These are phyloP conservation scores for sorghum (Sorghum bicolor) DNA, from an alignment of 176 grass and related monocot species.

Conservation along the genomic window DNA sequence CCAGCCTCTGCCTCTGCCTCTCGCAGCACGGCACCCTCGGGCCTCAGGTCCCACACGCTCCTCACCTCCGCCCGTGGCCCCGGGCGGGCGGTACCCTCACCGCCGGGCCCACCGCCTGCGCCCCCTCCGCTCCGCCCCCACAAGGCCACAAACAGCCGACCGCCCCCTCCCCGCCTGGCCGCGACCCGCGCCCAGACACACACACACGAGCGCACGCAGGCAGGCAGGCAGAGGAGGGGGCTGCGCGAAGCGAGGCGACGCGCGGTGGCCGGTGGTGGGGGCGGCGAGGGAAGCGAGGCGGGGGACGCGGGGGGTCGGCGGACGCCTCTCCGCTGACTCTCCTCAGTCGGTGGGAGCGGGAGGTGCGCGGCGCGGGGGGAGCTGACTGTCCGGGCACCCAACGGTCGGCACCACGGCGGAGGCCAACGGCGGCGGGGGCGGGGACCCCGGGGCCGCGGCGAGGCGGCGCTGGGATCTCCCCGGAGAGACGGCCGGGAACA, in stretches of 20 bases:
- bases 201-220: not conserved
- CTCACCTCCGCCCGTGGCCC: not conserved
- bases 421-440: constrained; percentile 19
- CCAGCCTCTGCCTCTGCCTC: not conserved
- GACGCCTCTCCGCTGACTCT: not conserved
- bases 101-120: constrained; percentile 16
- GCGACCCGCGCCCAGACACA: constrained; percentile 39
- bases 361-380: not conserved
- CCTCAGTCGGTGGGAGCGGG: not conserved
- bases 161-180: constrained; percentile 28
- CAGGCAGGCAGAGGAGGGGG: not conserved
- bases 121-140: not conserved
- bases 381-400: not conserved
- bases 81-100: constrained; percentile 34
- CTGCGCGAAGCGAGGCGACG: not conserved
- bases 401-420: constrained; percentile 27
- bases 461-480: constrained; percentile 52
- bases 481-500: constrained; percentile 23
- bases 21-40: not conserved
- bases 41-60: not conserved
- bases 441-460: constrained; percentile 31
- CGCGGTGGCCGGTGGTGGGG: not conserved
- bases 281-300: not conserved
- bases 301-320: not conserved
- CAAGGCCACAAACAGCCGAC: constrained; percentile 45